Conservation (phyloP, 1,139 yeast genomes). For the Taphrina pruni region DNA sequence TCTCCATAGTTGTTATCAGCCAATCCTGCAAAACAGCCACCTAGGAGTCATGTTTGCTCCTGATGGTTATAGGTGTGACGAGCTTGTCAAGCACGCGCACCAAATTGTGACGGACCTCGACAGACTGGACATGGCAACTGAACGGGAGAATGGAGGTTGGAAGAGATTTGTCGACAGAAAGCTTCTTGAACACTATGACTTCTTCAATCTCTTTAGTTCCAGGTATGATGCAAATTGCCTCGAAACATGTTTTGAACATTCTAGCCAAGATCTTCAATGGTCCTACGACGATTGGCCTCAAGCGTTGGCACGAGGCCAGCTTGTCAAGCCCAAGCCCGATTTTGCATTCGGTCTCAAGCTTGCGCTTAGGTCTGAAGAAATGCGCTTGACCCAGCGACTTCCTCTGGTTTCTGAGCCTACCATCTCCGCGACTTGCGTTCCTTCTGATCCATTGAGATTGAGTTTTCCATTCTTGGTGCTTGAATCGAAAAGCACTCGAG, state of each 20-base stretch:
- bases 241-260: neutral
- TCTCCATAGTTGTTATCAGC: constrained; percentile 1
- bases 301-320: constrained; percentile 14
- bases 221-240: neutral
- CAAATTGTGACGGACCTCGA: constrained; percentile 10
- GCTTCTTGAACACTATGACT: constrained; percentile 2
- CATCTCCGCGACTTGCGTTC: constrained; percentile 4
- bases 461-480: constrained; percentile 7
- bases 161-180: constrained; percentile 5
- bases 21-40: constrained; percentile 4
- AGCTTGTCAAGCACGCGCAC: constrained; percentile 13
- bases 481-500: constrained; percentile 1
- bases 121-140: constrained; percentile 9
- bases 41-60: constrained; percentile 1
- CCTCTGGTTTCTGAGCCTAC: constrained; percentile 10
- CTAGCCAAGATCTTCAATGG: constrained; percentile 9
- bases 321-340: constrained; percentile 15
- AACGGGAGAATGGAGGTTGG: constrained; percentile 13
- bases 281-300: constrained; percentile 6
- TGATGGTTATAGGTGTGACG: constrained; percentile 10
- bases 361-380: constrained; percentile 3
- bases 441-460: constrained; percentile 12
- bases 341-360: constrained; percentile 12
- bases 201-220: constrained; percentile 3
- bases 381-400: neutral